Evolutionary conservation across 139 green algal genomes (phyloP), one percentile per base, ranked within the genome.

Genomic region (Klebsormidium nitens): DNA sequence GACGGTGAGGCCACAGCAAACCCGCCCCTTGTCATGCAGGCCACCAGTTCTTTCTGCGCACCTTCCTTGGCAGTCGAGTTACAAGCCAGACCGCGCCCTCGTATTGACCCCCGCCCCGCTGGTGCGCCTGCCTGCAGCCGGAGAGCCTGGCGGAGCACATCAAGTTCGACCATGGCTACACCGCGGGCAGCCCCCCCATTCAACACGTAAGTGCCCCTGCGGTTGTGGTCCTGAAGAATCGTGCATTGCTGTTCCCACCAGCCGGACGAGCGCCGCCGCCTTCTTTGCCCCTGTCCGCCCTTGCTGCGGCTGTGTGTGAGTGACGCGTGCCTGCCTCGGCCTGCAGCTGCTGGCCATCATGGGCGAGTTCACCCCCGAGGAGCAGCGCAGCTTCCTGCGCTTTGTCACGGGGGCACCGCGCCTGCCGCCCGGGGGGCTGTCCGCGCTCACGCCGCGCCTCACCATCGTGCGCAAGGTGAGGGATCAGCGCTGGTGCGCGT

Each of bases 161-260:
- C 73, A 95, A 94, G 81, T 97, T 93, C 71, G 93, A 97, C 77
- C 93, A 99, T 75, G 93, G 93, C 60, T 96, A 96, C 86, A 91
- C 55, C 5, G 52, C 62, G 5, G 28, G 38, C 19, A 77, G 62
- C 55, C 38, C 38, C 14, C 72, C 73, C 19, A 67, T 85, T 3
- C 42, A 35, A 42, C 31, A 77, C 37, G 72, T 79, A 42, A 78
- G 72, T 35, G 19, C 23, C 23, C 29, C 26, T n/a, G 31, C 23
- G 29, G 42, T 50, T 14, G 42, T 50, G 11, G 42, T 14, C n/a
- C n/a, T n/a, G n/a, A n/a, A n/a, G n/a, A n/a, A n/a, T n/a, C n/a
- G n/a, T n/a, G n/a, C n/a, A n/a, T n/a, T n/a, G n/a, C n/a, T n/a
- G n/a, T n/a, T n/a, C n/a, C n/a, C n/a, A n/a, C n/a, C n/a, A n/a